These are phyloP conservation scores for Hypoxylon lenormandii DNA, from an alignment of 495 filamentous ascomycete genomes.

Conservation along the genomic window DNA sequence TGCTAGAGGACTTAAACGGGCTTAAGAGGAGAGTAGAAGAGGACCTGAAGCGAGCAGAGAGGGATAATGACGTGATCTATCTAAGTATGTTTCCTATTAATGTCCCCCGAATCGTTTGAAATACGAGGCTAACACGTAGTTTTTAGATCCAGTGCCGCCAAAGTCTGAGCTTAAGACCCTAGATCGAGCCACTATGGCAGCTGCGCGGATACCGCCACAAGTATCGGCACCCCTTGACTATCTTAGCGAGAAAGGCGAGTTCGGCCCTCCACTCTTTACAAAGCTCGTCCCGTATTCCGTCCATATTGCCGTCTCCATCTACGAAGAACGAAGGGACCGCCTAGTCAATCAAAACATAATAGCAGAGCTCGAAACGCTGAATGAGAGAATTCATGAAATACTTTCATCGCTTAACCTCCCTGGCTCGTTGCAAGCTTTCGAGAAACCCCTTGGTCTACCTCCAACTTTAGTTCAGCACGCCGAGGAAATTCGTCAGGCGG, in stretches of 20 bases:
- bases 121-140: conserved; percentile 27
- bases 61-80: conserved; percentile 96
- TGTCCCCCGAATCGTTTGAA: background rate
- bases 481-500: conserved; percentile 93
- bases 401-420: conserved; percentile 87
- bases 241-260: conserved; percentile 80
- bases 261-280: conserved; percentile 86
- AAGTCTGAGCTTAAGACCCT: conserved; percentile 89
- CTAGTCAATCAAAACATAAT: conserved; percentile 87
- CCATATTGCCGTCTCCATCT: conserved; percentile 93
- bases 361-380: conserved; percentile 84
- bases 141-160: conserved; percentile 77
- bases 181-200: conserved; percentile 89
- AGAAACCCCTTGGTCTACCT: conserved; percentile 94
- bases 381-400: conserved; percentile 80
- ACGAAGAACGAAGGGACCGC: conserved; percentile 89
- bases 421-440: conserved; percentile 90
- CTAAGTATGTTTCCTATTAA: conserved; percentile 61
- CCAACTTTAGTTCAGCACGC: conserved; percentile 86
- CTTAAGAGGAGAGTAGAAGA: conserved; percentile 85
- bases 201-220: conserved; percentile 80
- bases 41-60: conserved; percentile 90
- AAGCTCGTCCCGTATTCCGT: conserved; percentile 96
- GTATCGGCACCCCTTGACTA: conserved; percentile 81
- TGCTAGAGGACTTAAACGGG: conserved; percentile 83